Evolutionary conservation across 2,329 filamentous ascomycete genomes (phyloP).

Genomic region (Alternaria burnsii): DNA sequence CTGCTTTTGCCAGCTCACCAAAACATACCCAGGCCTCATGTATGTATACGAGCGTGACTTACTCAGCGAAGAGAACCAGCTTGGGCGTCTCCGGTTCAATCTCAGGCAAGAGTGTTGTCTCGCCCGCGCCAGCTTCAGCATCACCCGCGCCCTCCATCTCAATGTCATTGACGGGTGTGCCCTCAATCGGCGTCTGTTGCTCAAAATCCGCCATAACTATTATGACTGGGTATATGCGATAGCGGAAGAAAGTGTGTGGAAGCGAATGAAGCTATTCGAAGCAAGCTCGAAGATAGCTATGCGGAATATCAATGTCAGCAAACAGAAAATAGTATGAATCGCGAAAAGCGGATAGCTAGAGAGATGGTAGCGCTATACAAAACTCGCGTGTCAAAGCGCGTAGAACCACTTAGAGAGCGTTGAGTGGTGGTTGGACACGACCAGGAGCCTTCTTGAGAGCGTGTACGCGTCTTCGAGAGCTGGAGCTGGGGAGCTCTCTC

Average conservation of each 20-base stretch:
- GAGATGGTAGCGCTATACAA: background rate
- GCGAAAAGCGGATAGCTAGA: background rate
- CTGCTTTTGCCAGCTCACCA: background rate
- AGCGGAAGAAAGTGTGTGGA: conserved; percentile 1
- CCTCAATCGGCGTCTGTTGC: conserved; percentile 41
- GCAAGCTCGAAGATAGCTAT: background rate
- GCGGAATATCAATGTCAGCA: background rate
- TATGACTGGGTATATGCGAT: conserved; percentile 2
- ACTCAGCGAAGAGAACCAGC: conserved; percentile 58
- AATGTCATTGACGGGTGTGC: conserved; percentile 53
- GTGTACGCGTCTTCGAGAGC: conserved; percentile 3
- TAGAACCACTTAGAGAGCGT: background rate
- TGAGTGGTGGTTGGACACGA: background rate
- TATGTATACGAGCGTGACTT: conserved; percentile 21
- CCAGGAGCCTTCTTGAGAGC: conserved; percentile 6
- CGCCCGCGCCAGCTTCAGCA: conserved; percentile 25
- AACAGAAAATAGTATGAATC: background rate
- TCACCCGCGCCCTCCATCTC: conserved; percentile 56
- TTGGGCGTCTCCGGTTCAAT: conserved; percentile 54
- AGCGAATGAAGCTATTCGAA: conserved; percentile 1
- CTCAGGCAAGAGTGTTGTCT: conserved; percentile 50
- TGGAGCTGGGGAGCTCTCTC: conserved; percentile 5
- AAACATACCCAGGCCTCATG: background rate
- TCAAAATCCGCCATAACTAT: conserved; percentile 43
- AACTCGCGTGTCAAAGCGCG: background rate